Evolutionary conservation across 495 filamentous ascomycete genomes (phyloP).

Genomic region (Hyaloscypha variabilis): DNA sequence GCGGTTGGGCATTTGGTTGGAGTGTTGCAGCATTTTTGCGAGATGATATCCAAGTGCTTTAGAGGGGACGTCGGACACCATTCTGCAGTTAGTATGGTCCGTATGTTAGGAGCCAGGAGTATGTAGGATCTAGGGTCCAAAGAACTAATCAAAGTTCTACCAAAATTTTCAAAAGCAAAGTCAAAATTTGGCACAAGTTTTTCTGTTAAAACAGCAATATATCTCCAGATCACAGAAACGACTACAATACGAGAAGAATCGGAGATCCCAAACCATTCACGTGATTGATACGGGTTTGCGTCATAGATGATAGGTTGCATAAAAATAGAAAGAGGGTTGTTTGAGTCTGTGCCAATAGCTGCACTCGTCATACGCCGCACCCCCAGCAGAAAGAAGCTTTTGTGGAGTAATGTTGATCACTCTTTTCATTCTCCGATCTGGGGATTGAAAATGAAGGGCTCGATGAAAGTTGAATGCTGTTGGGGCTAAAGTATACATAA

Average conservation of each 20-base stretch:
- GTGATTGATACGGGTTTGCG: too few relatives aligned
- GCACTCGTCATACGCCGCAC: not conserved
- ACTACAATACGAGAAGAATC: too few relatives aligned
- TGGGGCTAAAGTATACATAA: not conserved
- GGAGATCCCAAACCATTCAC: not conserved
- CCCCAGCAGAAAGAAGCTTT: not conserved
- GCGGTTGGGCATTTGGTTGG: slow-evolving; percentile 19
- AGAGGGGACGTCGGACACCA: not conserved
- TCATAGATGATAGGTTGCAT: too few relatives aligned
- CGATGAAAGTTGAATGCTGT: not conserved
- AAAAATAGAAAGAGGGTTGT: not conserved
- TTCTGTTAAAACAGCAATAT: too few relatives aligned
- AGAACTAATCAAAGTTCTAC: too few relatives aligned
- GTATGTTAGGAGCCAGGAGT: too few relatives aligned
- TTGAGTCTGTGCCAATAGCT: not conserved
- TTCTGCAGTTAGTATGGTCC: not conserved
- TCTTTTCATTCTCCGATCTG: not conserved
- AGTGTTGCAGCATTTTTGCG: slow-evolving; percentile 22
- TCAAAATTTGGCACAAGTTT: too few relatives aligned
- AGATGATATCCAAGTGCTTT: slow-evolving; percentile 28
- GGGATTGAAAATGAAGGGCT: not conserved
- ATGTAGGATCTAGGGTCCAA: too few relatives aligned
- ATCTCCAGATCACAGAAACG: too few relatives aligned
- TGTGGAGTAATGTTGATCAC: not conserved
- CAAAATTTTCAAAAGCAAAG: too few relatives aligned